These are phyloP conservation scores for Venturia nashicola DNA, from an alignment of 2,329 filamentous ascomycete species.

Conservation along the genomic window DNA sequence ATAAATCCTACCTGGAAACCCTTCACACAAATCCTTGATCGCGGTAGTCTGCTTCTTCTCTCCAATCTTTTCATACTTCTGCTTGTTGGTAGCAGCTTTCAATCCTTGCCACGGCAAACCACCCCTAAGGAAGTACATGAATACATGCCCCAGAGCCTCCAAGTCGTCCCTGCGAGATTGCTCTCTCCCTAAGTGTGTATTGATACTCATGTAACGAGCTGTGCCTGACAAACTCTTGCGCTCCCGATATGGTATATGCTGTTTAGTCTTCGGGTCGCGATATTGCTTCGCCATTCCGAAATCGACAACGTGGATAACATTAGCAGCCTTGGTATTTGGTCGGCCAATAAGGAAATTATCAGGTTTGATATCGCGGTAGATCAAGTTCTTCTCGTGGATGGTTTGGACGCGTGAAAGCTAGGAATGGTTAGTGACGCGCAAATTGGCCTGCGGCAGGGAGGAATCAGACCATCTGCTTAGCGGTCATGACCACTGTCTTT, in stretches of 20 bases:
- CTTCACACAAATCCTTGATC: slow-evolving; percentile 93
- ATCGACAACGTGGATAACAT: slow-evolving; percentile 96
- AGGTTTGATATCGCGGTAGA: slow-evolving; percentile 98
- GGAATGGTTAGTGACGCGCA: background rate
- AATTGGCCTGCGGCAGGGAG: background rate
- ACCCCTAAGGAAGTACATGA: slow-evolving; percentile 57
- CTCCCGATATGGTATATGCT: slow-evolving; percentile 96
- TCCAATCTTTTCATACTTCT: slow-evolving; percentile 99
- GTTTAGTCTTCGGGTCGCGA: slow-evolving; percentile 95
- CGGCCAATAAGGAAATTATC: slow-evolving; percentile 98
- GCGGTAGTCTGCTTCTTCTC: slow-evolving; percentile 99
- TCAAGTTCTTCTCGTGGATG: slow-evolving; percentile 98
- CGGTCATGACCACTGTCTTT: slow-evolving; percentile 98
- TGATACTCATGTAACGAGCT: slow-evolving; percentile 98
- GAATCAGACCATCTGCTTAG: slow-evolving; percentile 80
- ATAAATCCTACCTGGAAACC: slow-evolving; percentile 58
- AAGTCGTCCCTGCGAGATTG: slow-evolving; percentile 93
- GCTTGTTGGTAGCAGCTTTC: slow-evolving; percentile 66
- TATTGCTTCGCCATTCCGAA: slow-evolving; percentile 99
- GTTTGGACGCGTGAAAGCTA: slow-evolving; percentile 81
- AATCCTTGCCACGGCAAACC: slow-evolving; percentile 57
- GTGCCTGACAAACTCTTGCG: slow-evolving; percentile 94
- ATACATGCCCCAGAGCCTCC: slow-evolving; percentile 65
- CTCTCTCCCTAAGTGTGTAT: slow-evolving; percentile 91
- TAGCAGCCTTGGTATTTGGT: slow-evolving; percentile 83